phyloP scores from a whole-genome alignment of 495 filamentous ascomycete genomes.

The Opeltia flavorubescens region DNA sequence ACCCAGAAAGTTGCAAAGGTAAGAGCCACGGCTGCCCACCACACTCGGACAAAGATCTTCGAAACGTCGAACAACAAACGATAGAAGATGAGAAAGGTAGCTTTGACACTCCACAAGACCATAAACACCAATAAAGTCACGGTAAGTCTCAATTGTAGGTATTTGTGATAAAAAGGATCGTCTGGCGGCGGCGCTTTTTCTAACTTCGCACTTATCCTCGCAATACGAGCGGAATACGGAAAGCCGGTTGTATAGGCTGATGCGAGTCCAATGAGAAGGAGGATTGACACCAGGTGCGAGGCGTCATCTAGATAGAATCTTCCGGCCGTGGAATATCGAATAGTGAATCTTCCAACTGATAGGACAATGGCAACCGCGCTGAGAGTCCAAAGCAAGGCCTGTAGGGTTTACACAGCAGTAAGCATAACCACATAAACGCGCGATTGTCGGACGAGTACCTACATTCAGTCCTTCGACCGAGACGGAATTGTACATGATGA shows the following conservation, averaged over 20 bases:
- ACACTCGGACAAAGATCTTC: constrained; percentile 2
- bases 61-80: constrained; percentile 9
- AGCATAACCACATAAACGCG: background rate
- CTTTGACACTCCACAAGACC: constrained; percentile 9
- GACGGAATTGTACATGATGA: constrained; percentile 1
- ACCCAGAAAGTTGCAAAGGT: constrained; percentile 10
- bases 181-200: constrained; percentile 3
- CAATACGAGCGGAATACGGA: constrained; percentile 5
- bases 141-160: constrained; percentile 3
- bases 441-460: background rate
- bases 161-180: constrained; percentile 6
- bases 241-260: constrained; percentile 4
- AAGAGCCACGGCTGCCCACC: constrained; percentile 7
- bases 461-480: constrained; percentile 7
- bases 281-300: constrained; percentile 4
- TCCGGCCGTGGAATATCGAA: constrained; percentile 6
- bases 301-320: constrained; percentile 8
- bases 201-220: constrained; percentile 2
- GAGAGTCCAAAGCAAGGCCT: constrained; percentile 10
- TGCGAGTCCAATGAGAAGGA: constrained; percentile 7
- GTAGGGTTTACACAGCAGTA: background rate
- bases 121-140: constrained; percentile 7
- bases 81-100: constrained; percentile 11
- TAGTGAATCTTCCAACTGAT: constrained; percentile 5
- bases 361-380: constrained; percentile 3